phyloP scores from a whole-genome alignment of 495 filamentous ascomycete species.

The Penicillium nucicola region DNA sequence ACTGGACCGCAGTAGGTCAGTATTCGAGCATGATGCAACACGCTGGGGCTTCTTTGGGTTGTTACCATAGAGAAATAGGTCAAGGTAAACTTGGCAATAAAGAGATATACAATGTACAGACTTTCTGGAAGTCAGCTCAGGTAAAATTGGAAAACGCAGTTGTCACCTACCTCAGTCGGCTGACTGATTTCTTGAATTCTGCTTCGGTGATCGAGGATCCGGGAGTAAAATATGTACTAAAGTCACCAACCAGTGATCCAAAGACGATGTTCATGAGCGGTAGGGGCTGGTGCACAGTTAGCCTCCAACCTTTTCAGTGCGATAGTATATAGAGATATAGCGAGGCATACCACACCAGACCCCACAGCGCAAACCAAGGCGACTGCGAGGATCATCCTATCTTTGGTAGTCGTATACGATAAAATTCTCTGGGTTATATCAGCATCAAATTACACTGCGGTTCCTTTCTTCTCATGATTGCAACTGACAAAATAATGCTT shows the following conservation, averaged over 20 bases:
- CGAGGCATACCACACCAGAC: background rate
- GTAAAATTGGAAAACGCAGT: background rate
- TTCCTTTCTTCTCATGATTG: no score
- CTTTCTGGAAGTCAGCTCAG: background rate
- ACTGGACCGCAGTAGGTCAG: constrained; percentile 26
- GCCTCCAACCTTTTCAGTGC: background rate
- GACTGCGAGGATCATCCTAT: no score
- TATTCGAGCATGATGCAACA: background rate
- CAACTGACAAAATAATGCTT: constrained; percentile 1
- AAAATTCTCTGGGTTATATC: no score
- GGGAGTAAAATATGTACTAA: constrained; percentile 28
- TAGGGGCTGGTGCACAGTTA: constrained; percentile 20
- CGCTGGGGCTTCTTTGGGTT: no score
- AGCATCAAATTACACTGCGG: no score
- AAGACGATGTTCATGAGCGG: constrained; percentile 50
- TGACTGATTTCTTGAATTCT: constrained; percentile 27
- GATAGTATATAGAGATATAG: background rate
- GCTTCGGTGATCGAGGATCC: constrained; percentile 18
- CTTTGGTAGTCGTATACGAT: no score
- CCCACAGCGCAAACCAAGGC: no score
- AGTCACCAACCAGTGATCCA: constrained; percentile 40
- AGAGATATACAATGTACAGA: constrained; percentile 34
- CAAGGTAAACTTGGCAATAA: constrained; percentile 35
- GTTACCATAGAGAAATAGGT: constrained; percentile 32
- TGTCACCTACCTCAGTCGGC: constrained; percentile 9